Evolutionary conservation across 345 rosid species (phyloP), one percentile per base, ranked within the genome.

Genomic region (Triadica sebifera): DNA sequence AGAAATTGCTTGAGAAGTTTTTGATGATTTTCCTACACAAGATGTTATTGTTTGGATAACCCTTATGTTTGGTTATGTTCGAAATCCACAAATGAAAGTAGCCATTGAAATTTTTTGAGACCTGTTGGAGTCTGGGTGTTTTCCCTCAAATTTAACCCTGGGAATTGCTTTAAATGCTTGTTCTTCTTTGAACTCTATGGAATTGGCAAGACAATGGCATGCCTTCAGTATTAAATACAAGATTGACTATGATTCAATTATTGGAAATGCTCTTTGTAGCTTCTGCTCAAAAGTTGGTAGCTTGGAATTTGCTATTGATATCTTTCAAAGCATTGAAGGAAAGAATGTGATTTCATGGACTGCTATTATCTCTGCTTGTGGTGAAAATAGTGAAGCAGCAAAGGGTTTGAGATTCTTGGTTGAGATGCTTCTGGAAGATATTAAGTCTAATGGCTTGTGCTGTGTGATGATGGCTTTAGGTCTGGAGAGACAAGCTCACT

Each of bases 281-380:
- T n/a, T n/a, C n/a, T n/a, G n/a, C n/a, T n/a, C n/a, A n/a, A n/a
- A n/a, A n/a, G 79, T 69, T 79, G 81, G 81, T 55, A 65, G 59
- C 64, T 79, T 86, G 81, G 77, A 67, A 49, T 81, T 78, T 59
- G 84, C 90, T 6, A 53, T 82, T 49, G 76, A 74, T 73, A 81
- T 85, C 41, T 89, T 89, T 58, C 49, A 24, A 43, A 73, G 67
- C 59, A 85, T 85, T 73, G 57, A 16, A n/a, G 84, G 79, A 65
- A 87, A 83, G 81, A 78, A 82, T 63, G 86, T 83, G 50, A 81
- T 87, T 75, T 86, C 90, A 17, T 89, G 93, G 90, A 87, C 89
- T 66, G 65, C 86, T 3, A 49, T 86, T 41, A 79, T 89, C 66
- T 78, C 79, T 68, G 88, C 88, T 65, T 85, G 85, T 70, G 82